These are phyloP conservation scores for Komagataella pseudopastoris DNA, from an alignment of 805 yeast species.

Conservation along the genomic window DNA sequence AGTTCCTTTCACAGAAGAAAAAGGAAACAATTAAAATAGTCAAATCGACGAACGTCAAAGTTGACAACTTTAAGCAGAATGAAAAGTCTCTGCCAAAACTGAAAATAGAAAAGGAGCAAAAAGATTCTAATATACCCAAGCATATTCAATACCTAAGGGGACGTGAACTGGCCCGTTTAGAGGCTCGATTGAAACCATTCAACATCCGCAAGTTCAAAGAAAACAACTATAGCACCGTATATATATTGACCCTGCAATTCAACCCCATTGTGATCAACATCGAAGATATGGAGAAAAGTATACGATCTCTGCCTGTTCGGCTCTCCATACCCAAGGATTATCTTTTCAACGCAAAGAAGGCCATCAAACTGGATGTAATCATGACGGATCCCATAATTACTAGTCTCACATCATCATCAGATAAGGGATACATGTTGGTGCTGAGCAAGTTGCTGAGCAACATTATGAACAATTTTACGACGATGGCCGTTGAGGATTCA, in stretches of 20 bases:
- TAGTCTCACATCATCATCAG: slow-evolving; percentile 13
- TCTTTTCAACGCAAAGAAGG: slow-evolving; percentile 12
- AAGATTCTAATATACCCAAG: slow-evolving; percentile 2
- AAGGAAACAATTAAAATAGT: slow-evolving; percentile 51
- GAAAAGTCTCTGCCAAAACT: slow-evolving; percentile 1
- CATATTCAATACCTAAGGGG: slow-evolving; percentile 7
- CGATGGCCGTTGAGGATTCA: slow-evolving; percentile 9
- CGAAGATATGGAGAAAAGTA: slow-evolving; percentile 13
- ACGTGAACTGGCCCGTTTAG: slow-evolving; percentile 13
- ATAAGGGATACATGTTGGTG: slow-evolving; percentile 14
- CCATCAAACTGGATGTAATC: slow-evolving; percentile 16
- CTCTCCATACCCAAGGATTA: slow-evolving; percentile 19
- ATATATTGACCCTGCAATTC: slow-evolving; percentile 13
- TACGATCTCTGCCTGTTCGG: slow-evolving; percentile 14
- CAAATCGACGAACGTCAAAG: slow-evolving; percentile 6
- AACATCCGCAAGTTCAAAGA: slow-evolving; percentile 13
- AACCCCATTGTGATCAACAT: slow-evolving; percentile 16
- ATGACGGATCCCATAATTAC: slow-evolving; percentile 10
- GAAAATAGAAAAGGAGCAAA: slow-evolving; percentile 1
- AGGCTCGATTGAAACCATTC: slow-evolving; percentile 12
- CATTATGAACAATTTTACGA: slow-evolving; percentile 15
- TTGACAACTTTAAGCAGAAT: slow-evolving; percentile 5
- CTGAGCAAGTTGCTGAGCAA: slow-evolving; percentile 18
- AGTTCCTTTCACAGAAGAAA: slow-evolving; percentile 43
- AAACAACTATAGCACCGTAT: slow-evolving; percentile 15